A percentile compares a stretch with the other conserved stretches of the same genome.
phyloP scores from a whole-genome alignment of 768 basidiomycete genomes.

The Lyophyllum atratum region DNA sequence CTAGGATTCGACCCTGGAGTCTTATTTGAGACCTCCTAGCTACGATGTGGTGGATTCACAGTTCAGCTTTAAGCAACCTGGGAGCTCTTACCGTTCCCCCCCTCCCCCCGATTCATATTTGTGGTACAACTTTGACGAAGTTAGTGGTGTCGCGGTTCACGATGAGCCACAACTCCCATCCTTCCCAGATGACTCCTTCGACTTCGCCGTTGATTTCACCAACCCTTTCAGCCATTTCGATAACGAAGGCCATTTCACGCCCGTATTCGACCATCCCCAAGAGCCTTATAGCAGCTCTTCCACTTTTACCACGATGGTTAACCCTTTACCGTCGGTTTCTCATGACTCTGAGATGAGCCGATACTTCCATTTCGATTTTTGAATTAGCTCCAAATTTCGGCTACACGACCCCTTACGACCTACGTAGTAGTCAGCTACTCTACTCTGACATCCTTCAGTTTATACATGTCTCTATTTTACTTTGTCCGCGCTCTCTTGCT shows the following conservation, averaged over 20 bases:
- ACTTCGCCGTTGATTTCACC: not conserved
- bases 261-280: not conserved
- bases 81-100: not conserved
- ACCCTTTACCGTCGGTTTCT: not conserved
- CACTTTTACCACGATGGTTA: not conserved
- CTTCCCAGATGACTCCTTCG: not conserved
- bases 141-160: not conserved
- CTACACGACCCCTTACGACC: not conserved
- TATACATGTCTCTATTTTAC: conserved; percentile 8
- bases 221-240: not conserved
- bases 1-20: not conserved
- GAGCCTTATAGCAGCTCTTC: not conserved
- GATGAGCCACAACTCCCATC: not conserved
- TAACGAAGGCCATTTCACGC: not conserved
- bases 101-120: conserved; percentile 1
- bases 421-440: not conserved
- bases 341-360: conserved; percentile 12
- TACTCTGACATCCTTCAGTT: not conserved
- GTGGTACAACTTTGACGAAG: conserved; percentile 3
- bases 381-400: not conserved
- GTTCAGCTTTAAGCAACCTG: conserved; percentile 13
- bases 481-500: conserved; percentile 42
- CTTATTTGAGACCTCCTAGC: conserved; percentile 7
- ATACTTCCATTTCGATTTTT: conserved; percentile 19
- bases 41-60: conserved; percentile 15